A percentile compares a stretch with the other conserved stretches of the same genome.
These are phyloP conservation scores for Houttuynia cordata DNA, from an alignment of 164 flowering plant genomes.

Conservation along the genomic window DNA sequence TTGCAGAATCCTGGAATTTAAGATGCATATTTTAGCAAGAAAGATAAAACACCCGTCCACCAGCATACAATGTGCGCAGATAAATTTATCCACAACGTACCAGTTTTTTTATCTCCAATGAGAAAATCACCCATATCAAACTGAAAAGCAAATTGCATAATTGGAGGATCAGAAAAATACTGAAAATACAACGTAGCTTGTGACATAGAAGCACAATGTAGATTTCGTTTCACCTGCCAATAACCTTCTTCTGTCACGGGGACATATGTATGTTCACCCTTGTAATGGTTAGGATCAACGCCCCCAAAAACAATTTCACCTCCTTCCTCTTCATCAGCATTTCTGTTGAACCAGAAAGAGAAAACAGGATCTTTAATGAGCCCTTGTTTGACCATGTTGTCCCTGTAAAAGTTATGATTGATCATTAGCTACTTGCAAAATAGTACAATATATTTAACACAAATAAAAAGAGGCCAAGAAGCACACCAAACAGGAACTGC, in stretches of 20 bases:
- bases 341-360: constrained; percentile 81
- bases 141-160: constrained; percentile 24
- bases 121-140: constrained; percentile 88
- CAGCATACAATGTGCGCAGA: not conserved
- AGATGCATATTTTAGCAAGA: not conserved
- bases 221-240: constrained; percentile 54
- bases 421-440: not conserved
- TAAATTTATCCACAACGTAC: constrained; percentile 16
- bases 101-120: constrained; percentile 56
- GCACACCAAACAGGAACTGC: constrained; percentile 75
- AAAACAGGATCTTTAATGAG: constrained; percentile 60
- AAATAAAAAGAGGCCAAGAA: not conserved
- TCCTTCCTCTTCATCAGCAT: constrained; percentile 56
- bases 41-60: not conserved
- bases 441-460: not conserved
- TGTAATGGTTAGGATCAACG: constrained; percentile 58
- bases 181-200: not conserved
- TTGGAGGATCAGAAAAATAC: not conserved
- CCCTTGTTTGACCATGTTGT: constrained; percentile 75
- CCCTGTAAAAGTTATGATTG: constrained; percentile 30
- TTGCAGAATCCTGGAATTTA: constrained; percentile 53
- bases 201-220: not conserved
- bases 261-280: constrained; percentile 78
- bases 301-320: constrained; percentile 94
- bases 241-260: constrained; percentile 82